Percentiles rank a stretch among this genome's conserved stretches.
Conservation (phyloP, 192 early-diverging fungal genomes). For the Linnemannia schmuckeri region DNA sequence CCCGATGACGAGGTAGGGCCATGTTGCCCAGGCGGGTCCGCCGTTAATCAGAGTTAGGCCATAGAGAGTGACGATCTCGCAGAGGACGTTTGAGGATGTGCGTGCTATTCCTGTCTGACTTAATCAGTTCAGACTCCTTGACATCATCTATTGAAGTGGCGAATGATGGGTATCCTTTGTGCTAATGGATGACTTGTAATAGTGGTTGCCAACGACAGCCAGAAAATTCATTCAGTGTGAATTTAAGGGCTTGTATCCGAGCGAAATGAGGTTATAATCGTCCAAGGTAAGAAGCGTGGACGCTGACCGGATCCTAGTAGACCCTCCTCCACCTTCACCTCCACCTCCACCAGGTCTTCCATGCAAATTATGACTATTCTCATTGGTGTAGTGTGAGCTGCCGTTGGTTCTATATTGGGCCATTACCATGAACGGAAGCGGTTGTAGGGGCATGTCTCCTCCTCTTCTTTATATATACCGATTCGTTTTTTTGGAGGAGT, state of each 20-base stretch:
- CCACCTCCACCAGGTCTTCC: background rate
- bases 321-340: background rate
- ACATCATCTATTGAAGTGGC: conserved; percentile 15
- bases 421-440: conserved; percentile 13
- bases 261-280: conserved; percentile 47
- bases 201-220: too few relatives aligned
- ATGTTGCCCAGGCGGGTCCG: conserved; percentile 47
- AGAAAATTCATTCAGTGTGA: background rate
- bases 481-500: background rate
- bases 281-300: conserved; percentile 34
- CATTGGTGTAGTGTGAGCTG: background rate
- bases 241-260: conserved; percentile 50
- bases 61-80: conserved; percentile 35
- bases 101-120: conserved; percentile 31
- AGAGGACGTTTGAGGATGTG: conserved; percentile 24
- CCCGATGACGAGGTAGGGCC: conserved; percentile 32
- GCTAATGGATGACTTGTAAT: background rate
- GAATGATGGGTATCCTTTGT: too few relatives aligned
- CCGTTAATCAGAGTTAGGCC: conserved; percentile 35
- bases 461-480: background rate
- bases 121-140: conserved; percentile 28
- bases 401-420: background rate
- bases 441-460: conserved; percentile 3
- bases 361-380: background rate
- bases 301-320: background rate